Percentiles rank a stretch among this genome's conserved stretches.
phyloP scores from a whole-genome alignment of 768 basidiomycete genomes.

The Hypsizygus marmoreus region DNA sequence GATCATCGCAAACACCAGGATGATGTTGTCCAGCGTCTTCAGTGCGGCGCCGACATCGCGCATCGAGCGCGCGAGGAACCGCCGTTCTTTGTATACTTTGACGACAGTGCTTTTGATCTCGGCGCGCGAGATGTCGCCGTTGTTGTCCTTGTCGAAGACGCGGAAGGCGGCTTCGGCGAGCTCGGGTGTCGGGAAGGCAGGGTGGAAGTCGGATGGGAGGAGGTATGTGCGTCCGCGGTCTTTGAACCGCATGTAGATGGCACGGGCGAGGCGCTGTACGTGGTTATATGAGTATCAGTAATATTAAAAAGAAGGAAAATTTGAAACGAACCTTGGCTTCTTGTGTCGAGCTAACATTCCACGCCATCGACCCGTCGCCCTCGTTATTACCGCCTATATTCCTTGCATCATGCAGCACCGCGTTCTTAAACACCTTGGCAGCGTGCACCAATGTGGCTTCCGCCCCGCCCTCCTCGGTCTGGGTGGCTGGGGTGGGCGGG shows the following conservation, averaged over 20 bases:
- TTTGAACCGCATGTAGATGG: conserved; percentile 65
- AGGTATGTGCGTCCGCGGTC: conserved; percentile 59
- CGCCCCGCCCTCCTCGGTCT: conserved; percentile 13
- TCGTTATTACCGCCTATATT: conserved; percentile 58
- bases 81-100: conserved; percentile 77
- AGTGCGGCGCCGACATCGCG: conserved; percentile 73
- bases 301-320: background rate
- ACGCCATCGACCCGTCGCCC: conserved; percentile 42
- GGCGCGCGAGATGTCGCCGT: conserved; percentile 74
- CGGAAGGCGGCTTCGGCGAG: conserved; percentile 69
- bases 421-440: conserved; percentile 67
- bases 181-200: conserved; percentile 60
- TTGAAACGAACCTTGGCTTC: conserved; percentile 62
- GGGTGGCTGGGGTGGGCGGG: conserved; percentile 32
- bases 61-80: conserved; percentile 75
- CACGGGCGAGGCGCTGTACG: conserved; percentile 63
- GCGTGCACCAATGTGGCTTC: conserved; percentile 53
- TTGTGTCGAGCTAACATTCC: conserved; percentile 55
- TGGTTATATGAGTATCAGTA: background rate
- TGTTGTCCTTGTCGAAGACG: conserved; percentile 75
- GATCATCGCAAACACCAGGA: conserved; percentile 63
- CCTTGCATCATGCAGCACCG: conserved; percentile 74
- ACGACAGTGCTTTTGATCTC: conserved; percentile 73
- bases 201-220: conserved; percentile 67
- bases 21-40: conserved; percentile 60